phyloP scores from a whole-genome alignment of 106 monocot species.

The Platanthera guangdongensis region DNA sequence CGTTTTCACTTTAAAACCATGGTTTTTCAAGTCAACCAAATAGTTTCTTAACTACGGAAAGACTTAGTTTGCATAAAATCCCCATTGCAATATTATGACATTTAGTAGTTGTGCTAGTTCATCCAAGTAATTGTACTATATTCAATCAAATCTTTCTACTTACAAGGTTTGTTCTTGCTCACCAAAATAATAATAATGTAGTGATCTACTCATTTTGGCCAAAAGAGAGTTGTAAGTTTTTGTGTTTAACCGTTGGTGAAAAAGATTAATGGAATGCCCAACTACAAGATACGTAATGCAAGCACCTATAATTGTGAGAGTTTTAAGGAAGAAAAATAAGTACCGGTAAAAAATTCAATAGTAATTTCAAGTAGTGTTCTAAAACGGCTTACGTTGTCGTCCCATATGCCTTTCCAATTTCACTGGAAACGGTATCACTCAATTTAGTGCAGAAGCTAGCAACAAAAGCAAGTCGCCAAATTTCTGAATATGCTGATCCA shows the following conservation, averaged over 20 bases:
- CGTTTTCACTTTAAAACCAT: neutral
- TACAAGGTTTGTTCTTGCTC: neutral
- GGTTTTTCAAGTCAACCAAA: neutral
- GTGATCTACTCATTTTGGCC: too few relatives aligned
- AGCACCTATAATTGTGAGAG: neutral
- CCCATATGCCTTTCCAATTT: constrained; percentile 97
- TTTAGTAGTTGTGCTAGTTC: neutral
- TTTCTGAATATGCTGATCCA: constrained; percentile 29
- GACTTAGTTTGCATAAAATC: neutral
- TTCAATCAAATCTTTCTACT: neutral
- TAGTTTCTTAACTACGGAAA: neutral
- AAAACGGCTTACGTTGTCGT: constrained; percentile 63
- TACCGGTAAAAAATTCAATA: neutral
- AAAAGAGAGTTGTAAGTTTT: too few relatives aligned
- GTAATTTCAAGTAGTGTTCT: neutral
- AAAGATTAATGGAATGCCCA: neutral
- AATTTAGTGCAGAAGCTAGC: constrained; percentile 93
- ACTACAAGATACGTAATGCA: neutral
- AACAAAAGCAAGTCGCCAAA: constrained; percentile 88
- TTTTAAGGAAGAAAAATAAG: neutral
- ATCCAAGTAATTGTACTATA: neutral
- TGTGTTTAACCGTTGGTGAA: too few relatives aligned
- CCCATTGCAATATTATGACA: neutral
- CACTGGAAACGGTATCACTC: constrained; percentile 94
- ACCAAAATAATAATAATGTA: too few relatives aligned